Evolutionary conservation across 2,329 filamentous ascomycete genomes (phyloP), one percentile per base, ranked within the genome.

Genomic region (Keithomyces neogunnii): DNA sequence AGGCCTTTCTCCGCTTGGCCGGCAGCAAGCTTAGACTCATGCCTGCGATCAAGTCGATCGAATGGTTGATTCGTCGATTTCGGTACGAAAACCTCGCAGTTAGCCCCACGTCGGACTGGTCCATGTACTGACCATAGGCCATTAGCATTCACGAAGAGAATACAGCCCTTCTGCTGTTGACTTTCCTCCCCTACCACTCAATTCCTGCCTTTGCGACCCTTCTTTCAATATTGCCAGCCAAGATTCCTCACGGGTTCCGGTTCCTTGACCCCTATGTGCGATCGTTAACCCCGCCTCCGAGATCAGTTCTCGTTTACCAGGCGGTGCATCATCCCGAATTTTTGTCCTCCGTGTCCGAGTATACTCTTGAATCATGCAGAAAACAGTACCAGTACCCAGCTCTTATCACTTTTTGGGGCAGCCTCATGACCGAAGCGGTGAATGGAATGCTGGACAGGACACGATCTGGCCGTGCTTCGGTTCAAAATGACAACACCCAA

Each of bases 31-130:
- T 99, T 57, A 77, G 92, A 56, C 75, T 99, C 33, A 90, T 86
- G 72, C 92, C 93, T 40, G 89, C 89, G 1, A 81, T 96, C 50
- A 95, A 95, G 70, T 84, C 91, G 13, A 77, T 97, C 38, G 95
- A 99, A 73, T 99, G 93, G 93, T 78, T 99, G 45, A 80, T 99
- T 50, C 78, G 93, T 62, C 80, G 92, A 62, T 99, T 97, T 63
- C 83, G 85, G 89, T 95, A 73, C 55, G 77, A 60, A 6, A 19
- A 48, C 4, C 31, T 19, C n/a, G 8, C 29, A 33, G 26, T 35
- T 36, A 8, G 29, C 11, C 11, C 10, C 10, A 10, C n/a, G n/a
- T 31, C 30, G 13, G n/a, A n/a, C 26, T 13, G n/a, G 42, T 13
- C 28, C 36, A 4, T n/a, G 8, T 45, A 40, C 49, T 53, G 53